phyloP scores from a whole-genome alignment of 2,329 filamentous ascomycete species.

The Intubia oerlemansii region DNA sequence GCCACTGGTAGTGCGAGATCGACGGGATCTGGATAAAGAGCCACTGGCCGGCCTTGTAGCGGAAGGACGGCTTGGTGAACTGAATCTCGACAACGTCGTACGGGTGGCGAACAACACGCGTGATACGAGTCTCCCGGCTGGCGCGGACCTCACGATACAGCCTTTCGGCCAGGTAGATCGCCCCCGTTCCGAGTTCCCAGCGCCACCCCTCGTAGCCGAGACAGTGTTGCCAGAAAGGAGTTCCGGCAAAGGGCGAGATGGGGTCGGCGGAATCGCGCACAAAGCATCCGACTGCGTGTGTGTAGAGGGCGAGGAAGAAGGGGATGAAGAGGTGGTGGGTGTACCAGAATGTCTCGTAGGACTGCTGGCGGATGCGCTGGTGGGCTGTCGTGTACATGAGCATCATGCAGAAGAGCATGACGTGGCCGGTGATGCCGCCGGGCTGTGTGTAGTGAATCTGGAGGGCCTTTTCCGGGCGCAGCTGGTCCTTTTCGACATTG shows the following conservation, averaged over 20 bases:
- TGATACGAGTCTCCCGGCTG: conserved; percentile 68
- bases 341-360: conserved; percentile 98
- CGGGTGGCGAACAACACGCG: conserved; percentile 83
- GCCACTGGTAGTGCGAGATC: conserved; percentile 82
- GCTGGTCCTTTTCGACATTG: conserved; percentile 73
- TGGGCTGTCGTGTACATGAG: conserved; percentile 96
- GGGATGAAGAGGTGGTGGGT: conserved; percentile 97
- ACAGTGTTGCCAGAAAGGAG: conserved; percentile 75
- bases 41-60: conserved; percentile 97
- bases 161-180: conserved; percentile 68
- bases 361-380: conserved; percentile 82
- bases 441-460: conserved; percentile 82
- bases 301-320: conserved; percentile 84
- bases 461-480: conserved; percentile 60
- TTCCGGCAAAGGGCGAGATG: conserved; percentile 67
- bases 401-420: conserved; percentile 98
- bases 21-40: conserved; percentile 86
- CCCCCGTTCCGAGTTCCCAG: conserved; percentile 81
- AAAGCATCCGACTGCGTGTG: conserved; percentile 89
- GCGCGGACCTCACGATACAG: conserved; percentile 80
- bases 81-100: conserved; percentile 97
- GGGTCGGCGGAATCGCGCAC: conserved; percentile 58
- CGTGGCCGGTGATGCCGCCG: conserved; percentile 83
- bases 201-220: conserved; percentile 92
- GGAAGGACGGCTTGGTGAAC: conserved; percentile 89